Base-by-base conservation (phyloP, 805 yeast genomes). In the Sugiyamaella mastotermitis region DNA sequence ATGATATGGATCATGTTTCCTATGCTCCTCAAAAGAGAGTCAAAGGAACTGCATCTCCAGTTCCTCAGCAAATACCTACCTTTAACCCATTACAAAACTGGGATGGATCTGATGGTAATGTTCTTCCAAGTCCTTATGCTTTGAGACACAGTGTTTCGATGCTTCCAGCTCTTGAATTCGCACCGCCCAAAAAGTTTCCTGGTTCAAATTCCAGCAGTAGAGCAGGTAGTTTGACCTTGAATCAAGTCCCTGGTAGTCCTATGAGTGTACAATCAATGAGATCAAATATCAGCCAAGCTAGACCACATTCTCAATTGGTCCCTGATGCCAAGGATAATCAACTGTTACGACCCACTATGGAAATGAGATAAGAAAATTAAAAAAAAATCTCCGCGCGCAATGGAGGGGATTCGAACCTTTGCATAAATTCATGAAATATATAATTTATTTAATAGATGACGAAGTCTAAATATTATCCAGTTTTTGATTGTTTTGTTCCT, bases 291-390 rank as follows among this genome's bases (percentile, higher is more conserved):
- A 7, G 7, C 10, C 27, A 37, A 1, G 34, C 35, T 16, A 38
- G 44, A 21, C 45, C 47, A 2, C 42, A 35, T 6, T 40, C 54
- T 9, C 44, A 46, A 29, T 41, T 51, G 26, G 49, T 49, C 8
- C 50, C 51, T 3, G 47, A 46, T 24, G 37, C 45, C 31, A 36
- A 43, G 20, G 49, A 49, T 13, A 23, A 34, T 9, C 38, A 44
- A 21, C 37, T 49, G 44, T 33, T 51, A 22, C 33, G 47, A 22
- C 56, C 56, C 14, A 40, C 42, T n/a, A 51, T 52, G 56, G 45
- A 50, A n/a, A 51, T 51, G 53, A 31, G 55, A 14, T 35, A 39
- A 23, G 35, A 20, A n/a, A 10, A n/a, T 23, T 23, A 23, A 23
- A n/a, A 23, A 23, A n/a, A 23, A 23, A 10, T 23, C n/a, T n/a